phyloP scores from a whole-genome alignment of 1,139 yeast genomes.

The Suhomyces ambrosiae region DNA sequence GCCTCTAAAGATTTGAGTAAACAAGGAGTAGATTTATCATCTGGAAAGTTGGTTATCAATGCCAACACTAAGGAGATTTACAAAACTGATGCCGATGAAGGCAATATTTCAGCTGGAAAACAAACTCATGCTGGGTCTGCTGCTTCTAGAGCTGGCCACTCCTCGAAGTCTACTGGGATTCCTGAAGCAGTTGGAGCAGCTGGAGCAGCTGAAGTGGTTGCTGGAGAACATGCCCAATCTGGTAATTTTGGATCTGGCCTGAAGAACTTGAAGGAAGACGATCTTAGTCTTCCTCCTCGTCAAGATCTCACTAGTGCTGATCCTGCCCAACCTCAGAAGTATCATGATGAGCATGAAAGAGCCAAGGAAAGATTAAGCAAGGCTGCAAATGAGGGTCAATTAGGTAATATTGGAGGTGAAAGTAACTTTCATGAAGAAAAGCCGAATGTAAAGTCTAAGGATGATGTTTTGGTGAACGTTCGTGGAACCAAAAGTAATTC shows the following conservation, averaged over 20 bases:
- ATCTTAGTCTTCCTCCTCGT: conserved; percentile 7
- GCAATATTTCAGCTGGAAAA: no score
- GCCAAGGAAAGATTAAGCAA: conserved; percentile 18
- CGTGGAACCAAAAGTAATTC: conserved; percentile 32
- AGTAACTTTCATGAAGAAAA: neutral
- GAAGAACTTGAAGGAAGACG: conserved; percentile 9
- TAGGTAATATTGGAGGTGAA: conserved; percentile 16
- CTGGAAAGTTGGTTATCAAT: conserved; percentile 41
- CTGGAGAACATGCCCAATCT: conserved; percentile 6
- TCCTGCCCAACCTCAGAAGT: conserved; percentile 12
- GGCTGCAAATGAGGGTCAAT: conserved; percentile 20
- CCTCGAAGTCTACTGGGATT: conserved; percentile 7
- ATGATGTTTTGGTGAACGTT: conserved; percentile 29
- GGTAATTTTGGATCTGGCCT: conserved; percentile 9
- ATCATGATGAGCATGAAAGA: conserved; percentile 19
- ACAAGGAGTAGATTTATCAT: conserved; percentile 38
- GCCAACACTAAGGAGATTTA: conserved; percentile 37
- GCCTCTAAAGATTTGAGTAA: conserved; percentile 38
- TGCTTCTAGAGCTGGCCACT: no score
- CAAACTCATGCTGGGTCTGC: neutral
- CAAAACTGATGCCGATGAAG: conserved; percentile 20
- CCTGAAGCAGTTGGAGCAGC: conserved; percentile 8
- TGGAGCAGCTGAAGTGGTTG: conserved; percentile 11
- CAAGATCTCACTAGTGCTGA: conserved; percentile 10
- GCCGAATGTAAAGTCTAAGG: conserved; percentile 5